Evolutionary conservation across 2,329 filamentous ascomycete species (phyloP), one percentile per base, ranked within the genome.

Genomic region (Plenodomus biglobosus): DNA sequence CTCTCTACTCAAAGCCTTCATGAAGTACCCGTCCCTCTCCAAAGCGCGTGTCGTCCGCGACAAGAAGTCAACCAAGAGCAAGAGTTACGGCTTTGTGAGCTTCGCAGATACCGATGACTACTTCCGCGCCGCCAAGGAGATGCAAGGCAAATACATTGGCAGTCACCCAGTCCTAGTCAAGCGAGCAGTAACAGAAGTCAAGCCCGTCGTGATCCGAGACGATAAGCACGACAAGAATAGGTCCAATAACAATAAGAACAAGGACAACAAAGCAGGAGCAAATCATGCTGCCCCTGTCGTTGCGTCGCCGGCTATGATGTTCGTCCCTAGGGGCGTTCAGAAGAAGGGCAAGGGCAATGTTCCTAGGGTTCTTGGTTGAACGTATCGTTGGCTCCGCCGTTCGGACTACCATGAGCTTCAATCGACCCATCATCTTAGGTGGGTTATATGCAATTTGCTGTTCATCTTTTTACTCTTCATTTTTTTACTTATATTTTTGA

Each of bases 91-190:
- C 2, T 99, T 99, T 67, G 92, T 99, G 46, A 94, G 90, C 73
- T 97, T 99, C 75, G 87, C 86, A 63, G 89, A 96, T 68, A 89
- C 91, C 22, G 94, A 99, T 71, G 92, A 96, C 66, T 97, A 95
- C 71, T 97, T 99, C 78, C 85, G 90, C 64, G 92, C 94, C 1
- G 92, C 91, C 64, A 91, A 94, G 75, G 92, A 97, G 76, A 97
- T 97, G 94, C 89, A 96, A 66, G 92, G 92, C 62, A 97, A 99
- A 76, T 99, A 99, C 74, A 97, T 99, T 68, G 92, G 95, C 64
- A 96, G 91, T 70, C 94, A 97, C 72, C 94, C 94, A 0, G 89
- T 96, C 21, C 78, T 89, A 20, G 82, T 97, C 59, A 86, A 88
- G 72, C 89, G 94, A 71, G 90, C 89, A 58, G 95, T 87, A 59